phyloP scores from a whole-genome alignment of 441 rosid species.

The Mallotus japonicus region DNA sequence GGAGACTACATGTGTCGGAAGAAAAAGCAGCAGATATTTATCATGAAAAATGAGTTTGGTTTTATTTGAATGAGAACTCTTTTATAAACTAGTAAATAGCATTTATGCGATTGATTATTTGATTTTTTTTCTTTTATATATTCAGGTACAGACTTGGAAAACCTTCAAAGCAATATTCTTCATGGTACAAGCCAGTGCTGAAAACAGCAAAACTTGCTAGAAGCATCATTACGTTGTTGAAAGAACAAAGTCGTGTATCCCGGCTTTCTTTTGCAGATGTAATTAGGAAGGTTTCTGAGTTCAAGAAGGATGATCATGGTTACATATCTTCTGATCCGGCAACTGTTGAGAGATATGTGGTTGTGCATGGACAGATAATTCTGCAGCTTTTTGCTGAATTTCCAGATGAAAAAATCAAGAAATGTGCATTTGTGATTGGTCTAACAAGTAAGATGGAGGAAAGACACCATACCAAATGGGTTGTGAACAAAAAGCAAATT shows the following conservation, averaged over 20 bases:
- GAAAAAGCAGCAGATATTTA: not conserved
- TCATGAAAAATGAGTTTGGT: not conserved
- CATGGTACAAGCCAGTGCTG: conserved; percentile 67
- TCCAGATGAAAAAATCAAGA: conserved; percentile 48
- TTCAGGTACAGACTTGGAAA: conserved; percentile 83
- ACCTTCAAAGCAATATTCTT: conserved; percentile 76
- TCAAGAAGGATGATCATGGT: conserved; percentile 41
- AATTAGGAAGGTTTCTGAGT: conserved; percentile 48
- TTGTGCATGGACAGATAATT: conserved; percentile 80
- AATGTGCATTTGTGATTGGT: conserved; percentile 58
- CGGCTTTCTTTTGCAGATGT: conserved; percentile 64
- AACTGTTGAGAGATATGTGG: conserved; percentile 61
- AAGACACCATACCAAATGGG: conserved; percentile 72
- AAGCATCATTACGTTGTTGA: conserved; percentile 57
- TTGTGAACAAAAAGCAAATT: conserved; percentile 55
- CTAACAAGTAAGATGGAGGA: conserved; percentile 69
- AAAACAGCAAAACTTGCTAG: conserved; percentile 64
- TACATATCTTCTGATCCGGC: conserved; percentile 57
- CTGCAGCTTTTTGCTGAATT: conserved; percentile 62
- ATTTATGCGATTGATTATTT: not conserved
- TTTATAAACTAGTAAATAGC: not conserved
- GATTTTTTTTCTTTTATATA: not conserved
- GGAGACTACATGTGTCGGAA: not conserved
- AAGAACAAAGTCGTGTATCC: conserved; percentile 52
- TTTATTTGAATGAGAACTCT: not conserved